Evolutionary conservation across 352 stramenopile genomes (phyloP).

Genomic region (Plasmopara muralis): DNA sequence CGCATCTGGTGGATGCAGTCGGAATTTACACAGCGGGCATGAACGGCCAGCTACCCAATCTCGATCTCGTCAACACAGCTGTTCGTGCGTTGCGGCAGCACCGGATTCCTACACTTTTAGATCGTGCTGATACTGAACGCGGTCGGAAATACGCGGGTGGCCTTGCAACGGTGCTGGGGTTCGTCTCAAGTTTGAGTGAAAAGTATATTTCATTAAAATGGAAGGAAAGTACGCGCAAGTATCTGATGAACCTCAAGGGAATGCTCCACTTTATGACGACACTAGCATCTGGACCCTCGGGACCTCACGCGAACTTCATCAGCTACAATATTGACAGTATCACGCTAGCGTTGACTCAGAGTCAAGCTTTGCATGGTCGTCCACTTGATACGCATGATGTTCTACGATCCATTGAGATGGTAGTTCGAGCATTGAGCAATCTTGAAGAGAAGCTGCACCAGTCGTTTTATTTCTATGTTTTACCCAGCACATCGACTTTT

Average conservation of each 20-base stretch:
- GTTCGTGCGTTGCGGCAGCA: conserved; percentile 44
- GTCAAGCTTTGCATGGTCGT: conserved; percentile 7
- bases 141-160: conserved; percentile 4
- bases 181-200: conserved; percentile 7
- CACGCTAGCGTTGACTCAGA: conserved; percentile 41
- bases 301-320: conserved; percentile 72
- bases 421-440: conserved; percentile 79
- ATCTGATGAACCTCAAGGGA: conserved; percentile 44
- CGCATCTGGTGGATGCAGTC: conserved; percentile 25
- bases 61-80: conserved; percentile 81
- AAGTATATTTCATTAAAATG: conserved; percentile 12
- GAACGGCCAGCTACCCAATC: conserved; percentile 82
- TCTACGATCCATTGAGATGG: conserved; percentile 52
- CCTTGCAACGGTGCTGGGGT: conserved; percentile 3
- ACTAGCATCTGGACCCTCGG: conserved; percentile 50
- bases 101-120: conserved; percentile 40
- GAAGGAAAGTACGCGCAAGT: conserved; percentile 24
- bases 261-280: conserved; percentile 84
- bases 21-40: conserved; percentile 61
- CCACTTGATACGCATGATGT: conserved; percentile 28
- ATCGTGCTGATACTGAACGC: conserved; percentile 27
- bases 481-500: conserved; percentile 65
- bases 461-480: conserved; percentile 84
- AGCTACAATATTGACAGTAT: conserved; percentile 84
- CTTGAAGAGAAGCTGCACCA: conserved; percentile 85